Evolutionary conservation across 495 filamentous ascomycete genomes (phyloP).

Genomic region (Margaritispora aquatica): DNA sequence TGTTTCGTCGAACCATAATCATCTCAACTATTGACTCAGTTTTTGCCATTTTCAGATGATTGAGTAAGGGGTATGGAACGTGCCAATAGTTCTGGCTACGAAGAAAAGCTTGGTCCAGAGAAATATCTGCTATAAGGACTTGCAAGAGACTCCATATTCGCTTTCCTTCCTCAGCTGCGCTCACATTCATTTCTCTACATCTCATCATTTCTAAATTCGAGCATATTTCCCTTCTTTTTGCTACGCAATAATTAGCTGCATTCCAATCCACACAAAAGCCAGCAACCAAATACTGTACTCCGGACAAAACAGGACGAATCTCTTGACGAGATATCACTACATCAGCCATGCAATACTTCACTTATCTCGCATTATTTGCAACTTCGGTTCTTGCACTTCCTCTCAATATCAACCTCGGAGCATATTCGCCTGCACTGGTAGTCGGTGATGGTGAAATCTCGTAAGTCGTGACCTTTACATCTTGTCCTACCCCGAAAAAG

Average conservation of each 20-base stretch:
- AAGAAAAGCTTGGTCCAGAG: conserved; percentile 2
- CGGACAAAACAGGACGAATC: too few species aligned
- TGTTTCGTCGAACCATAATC: conserved; percentile 1
- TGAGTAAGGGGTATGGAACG: neutral
- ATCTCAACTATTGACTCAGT: neutral
- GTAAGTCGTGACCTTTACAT: too few species aligned
- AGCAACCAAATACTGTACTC: neutral
- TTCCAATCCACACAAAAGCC: too few species aligned
- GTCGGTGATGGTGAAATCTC: conserved; percentile 54
- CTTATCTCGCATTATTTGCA: conserved; percentile 14
- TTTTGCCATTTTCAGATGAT: neutral
- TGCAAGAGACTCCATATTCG: neutral
- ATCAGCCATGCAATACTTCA: conserved; percentile 13
- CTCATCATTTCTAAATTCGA: neutral
- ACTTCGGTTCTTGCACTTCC: conserved; percentile 30
- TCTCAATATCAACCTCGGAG: conserved; percentile 53
- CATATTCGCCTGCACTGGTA: conserved; percentile 52
- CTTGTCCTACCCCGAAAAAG: too few species aligned
- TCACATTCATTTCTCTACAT: conserved; percentile 16
- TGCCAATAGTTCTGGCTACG: neutral
- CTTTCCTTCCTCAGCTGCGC: conserved; percentile 17
- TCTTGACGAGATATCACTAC: neutral
- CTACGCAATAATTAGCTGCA: too few species aligned
- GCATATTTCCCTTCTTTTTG: neutral
- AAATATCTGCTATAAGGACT: conserved; percentile 7